phyloP scores from a whole-genome alignment of 495 filamentous ascomycete genomes.

The Aspergillus diversus region DNA sequence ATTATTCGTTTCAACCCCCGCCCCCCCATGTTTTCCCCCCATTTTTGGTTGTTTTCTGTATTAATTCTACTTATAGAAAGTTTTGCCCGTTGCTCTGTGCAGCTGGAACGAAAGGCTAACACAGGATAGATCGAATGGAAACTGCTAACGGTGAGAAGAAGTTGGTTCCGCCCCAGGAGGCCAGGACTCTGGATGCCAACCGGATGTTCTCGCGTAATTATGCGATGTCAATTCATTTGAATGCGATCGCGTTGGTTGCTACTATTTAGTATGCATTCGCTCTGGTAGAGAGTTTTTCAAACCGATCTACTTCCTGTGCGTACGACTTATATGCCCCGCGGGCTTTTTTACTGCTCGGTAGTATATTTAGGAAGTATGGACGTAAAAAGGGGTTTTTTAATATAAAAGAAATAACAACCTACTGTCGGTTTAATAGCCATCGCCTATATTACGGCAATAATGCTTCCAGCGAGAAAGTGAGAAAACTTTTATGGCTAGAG shows the following conservation, averaged over 20 bases:
- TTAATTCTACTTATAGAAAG: not conserved
- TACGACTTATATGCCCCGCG: not conserved
- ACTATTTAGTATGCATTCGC: conserved; percentile 55
- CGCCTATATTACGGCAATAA: not conserved
- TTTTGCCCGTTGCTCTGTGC: not conserved
- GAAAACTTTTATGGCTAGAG: not conserved
- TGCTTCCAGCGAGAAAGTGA: not conserved
- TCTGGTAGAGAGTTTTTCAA: conserved; percentile 27
- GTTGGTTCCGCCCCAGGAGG: not conserved
- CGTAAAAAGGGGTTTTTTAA: too few species aligned
- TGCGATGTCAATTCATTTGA: conserved; percentile 60
- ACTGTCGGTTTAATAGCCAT: too few species aligned
- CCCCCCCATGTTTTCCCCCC: not conserved
- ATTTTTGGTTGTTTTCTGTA: not conserved
- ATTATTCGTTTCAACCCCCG: not conserved
- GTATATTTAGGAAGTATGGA: too few species aligned
- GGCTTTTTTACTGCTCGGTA: too few species aligned
- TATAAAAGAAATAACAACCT: too few species aligned
- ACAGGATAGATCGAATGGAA: not conserved
- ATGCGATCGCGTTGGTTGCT: conserved; percentile 53
- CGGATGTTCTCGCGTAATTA: conserved; percentile 52
- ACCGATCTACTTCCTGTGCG: not conserved
- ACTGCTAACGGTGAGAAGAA: not conserved
- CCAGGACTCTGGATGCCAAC: conserved; percentile 31
- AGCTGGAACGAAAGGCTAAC: not conserved